Evolutionary conservation across 176 grass and related monocot species (phyloP).

Genomic region (Microstegium vimineum): DNA sequence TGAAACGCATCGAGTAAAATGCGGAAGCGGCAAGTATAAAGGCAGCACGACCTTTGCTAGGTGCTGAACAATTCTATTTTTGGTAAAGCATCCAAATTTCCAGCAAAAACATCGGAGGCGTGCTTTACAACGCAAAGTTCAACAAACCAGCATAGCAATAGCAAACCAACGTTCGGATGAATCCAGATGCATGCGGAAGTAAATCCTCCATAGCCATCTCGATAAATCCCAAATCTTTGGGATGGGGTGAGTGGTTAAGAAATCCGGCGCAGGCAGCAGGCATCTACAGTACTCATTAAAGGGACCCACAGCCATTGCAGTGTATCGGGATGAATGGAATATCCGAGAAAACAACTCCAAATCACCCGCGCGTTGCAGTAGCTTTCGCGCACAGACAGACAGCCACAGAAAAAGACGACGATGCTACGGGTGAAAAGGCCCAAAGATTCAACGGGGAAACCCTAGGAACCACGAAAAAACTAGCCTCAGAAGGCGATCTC

Average conservation of each 20-base stretch:
- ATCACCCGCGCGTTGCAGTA: slow-evolving; percentile 7
- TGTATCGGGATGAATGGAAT: not conserved
- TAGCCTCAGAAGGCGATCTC: slow-evolving; percentile 7
- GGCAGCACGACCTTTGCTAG: not conserved
- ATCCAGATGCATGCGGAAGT: not conserved
- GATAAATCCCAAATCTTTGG: not conserved
- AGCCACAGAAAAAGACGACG: not conserved
- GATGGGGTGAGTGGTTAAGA: not conserved
- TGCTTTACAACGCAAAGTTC: not conserved
- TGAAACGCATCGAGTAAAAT: slow-evolving; percentile 7
- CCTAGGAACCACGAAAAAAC: not conserved
- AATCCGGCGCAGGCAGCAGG: not conserved
- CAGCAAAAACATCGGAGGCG: slow-evolving; percentile 8
- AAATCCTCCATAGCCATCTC: slow-evolving; percentile 5
- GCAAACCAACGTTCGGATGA: not conserved
- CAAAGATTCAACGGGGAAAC: not conserved
- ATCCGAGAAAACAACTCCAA: slow-evolving; percentile 20
- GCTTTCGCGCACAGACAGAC: slow-evolving; percentile 26
- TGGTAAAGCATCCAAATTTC: not conserved
- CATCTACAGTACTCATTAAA: not conserved
- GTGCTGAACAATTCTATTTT: slow-evolving; percentile 7
- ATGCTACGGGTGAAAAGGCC: not conserved
- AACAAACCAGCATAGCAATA: slow-evolving; percentile 18
- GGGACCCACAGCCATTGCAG: not conserved
- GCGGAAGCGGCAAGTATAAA: not conserved